Evolutionary conservation across 495 filamentous ascomycete genomes (phyloP), one percentile per base, ranked within the genome.

Genomic region (Xylaria castorea): DNA sequence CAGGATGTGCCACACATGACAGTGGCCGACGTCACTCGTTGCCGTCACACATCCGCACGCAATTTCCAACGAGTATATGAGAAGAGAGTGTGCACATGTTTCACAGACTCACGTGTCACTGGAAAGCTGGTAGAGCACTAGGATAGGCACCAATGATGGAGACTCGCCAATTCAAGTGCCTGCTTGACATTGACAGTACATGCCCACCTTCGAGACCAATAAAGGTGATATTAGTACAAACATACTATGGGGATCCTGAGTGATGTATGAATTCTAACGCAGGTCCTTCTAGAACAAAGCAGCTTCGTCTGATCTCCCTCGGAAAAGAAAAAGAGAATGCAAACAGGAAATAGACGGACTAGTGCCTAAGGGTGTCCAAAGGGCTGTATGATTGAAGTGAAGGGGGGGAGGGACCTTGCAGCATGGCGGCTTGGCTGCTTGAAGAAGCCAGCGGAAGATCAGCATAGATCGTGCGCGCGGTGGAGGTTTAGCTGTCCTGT

Each of bases 381-480:
- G 18, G 8, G 18, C 11, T 32, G 34, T 40, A 38, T 20, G 4
- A 30, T 65, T 27, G 32, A 51, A 50, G 53, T 22, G 30, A 46
- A 38, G 55, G 50, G 27, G n/a, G 30, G 14, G 42, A 70, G 58
- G 68, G 68, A 55, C 68, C 68, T 55, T 71, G 68, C 68, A 71
- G 68, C 55, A 61, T 71, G 46, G 58, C 46, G 46, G 44, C 68
- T 63, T 71, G 68, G 68, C 68, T 63, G 44, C 58, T 44, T 64
- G 11, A 50, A 50, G 20, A 20, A 48, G 55, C 27, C 42, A n/a
- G 50, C 30, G n/a, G 22, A 61, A 38, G 68, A 46, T 48, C 42
- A 38, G 18, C 14, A 46, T 66, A 25, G 40, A 51, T 20, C 68
- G 14, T 58, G 42, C 36, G 22, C 25, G 12, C 18, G 4, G 27